Base-by-base conservation (phyloP, 148 eudicot genomes). In the Agrostemma githago region DNA sequence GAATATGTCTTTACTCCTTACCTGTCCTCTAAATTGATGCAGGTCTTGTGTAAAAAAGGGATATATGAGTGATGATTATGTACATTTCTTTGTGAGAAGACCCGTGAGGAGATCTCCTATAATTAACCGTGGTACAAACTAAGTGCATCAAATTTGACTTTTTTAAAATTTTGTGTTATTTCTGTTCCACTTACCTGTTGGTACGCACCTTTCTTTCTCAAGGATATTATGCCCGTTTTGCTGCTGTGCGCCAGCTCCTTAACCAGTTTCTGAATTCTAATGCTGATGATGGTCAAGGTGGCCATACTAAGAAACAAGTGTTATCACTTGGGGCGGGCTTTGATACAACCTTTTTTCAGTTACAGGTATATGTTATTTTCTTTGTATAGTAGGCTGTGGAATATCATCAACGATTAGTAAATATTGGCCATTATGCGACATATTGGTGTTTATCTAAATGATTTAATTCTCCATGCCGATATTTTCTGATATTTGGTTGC, bases 31-130 rank as follows among this genome's bases (percentile, higher is more conserved):
- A 17, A 17, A 66, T 84, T 76, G 68, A 19, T 73, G 15, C 43
- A 96, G 99, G 88, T 92, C 97, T 2, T 96, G 99, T 74, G 97
- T 96, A 56, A 96, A 89, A 72, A 90, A 96, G 79, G 99, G 97
- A 76, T 96, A 92, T 83, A 96, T 96, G 87, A 90, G 85, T 83
- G 99, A 96, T 82, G 92, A 92, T 70, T 92, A 87, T 67, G 74
- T 96, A 77, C 89, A 88, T 87, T 79, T 96, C 73, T 96, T 96
- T 60, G 99, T 96, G 40, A 88, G 88, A 86, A 89, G 91, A 65
- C 99, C 96, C 44, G 85, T 96, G 48, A 88, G 92, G 82, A 88
- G 99, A 85, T 85, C 98, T 83, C 99, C 97, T n/a, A 96, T 96
- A 54, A 96, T 96, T 68, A 92, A 96, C 61, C 99, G 97, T 12